Evolutionary conservation across 176 grass and related monocot genomes (phyloP).

Genomic region (Themeda triandra): DNA sequence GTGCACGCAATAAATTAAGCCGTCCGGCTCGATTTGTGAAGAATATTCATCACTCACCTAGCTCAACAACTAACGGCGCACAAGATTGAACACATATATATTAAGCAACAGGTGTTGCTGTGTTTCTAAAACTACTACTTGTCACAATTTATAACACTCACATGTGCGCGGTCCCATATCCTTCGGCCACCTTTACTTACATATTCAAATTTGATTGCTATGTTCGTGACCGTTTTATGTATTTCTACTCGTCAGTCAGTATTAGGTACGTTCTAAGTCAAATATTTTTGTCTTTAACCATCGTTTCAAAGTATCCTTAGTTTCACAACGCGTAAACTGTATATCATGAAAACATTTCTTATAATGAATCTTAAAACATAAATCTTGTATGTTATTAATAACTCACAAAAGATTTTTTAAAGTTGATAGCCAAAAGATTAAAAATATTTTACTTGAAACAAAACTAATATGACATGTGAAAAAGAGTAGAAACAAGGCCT

Average conservation of each 20-base stretch:
- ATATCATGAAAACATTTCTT: not conserved
- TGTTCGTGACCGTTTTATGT: not conserved
- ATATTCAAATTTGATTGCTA: not conserved
- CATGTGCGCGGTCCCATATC: no score
- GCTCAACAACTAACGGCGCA: not conserved
- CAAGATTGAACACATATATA: not conserved
- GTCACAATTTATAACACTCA: no score
- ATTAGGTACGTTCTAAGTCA: no score
- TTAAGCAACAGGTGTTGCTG: not conserved
- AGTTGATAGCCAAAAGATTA: no score
- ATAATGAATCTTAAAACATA: not conserved
- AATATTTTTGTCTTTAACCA: no score
- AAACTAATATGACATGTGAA: no score
- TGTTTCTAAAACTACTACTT: not conserved
- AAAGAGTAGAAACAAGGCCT: not conserved
- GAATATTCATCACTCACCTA: not conserved
- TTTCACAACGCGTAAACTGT: not conserved
- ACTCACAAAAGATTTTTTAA: no score
- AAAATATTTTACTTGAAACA: no score
- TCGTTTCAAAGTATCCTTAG: not conserved
- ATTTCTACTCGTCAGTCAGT: not conserved
- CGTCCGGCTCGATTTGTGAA: not conserved
- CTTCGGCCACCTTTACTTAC: no score
- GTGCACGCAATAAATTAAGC: constrained; percentile 4
- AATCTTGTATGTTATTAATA: no score